Percentiles rank a stretch among this genome's conserved stretches.
Evolutionary conservation across 2,329 filamentous ascomycete species (phyloP).

Genomic region (Laburnicola sp.): DNA sequence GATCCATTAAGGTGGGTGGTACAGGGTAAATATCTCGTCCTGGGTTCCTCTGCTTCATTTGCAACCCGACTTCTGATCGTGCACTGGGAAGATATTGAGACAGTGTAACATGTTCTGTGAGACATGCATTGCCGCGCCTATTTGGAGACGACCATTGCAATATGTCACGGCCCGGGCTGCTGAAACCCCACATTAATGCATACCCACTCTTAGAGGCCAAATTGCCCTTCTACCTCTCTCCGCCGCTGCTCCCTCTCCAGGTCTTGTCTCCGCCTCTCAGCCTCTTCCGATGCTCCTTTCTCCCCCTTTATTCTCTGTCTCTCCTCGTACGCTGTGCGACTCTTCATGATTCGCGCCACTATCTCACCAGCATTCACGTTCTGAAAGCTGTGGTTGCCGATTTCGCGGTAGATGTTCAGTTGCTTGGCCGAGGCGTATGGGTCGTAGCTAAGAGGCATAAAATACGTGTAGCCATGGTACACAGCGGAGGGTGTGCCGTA

Average conservation of each 20-base stretch:
- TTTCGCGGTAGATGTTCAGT: conserved; percentile 81
- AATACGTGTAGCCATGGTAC: conserved; percentile 94
- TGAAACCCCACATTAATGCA: no score
- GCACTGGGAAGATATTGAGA: no score
- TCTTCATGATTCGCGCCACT: conserved; percentile 85
- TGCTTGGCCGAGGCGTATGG: conserved; percentile 75
- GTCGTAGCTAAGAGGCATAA: conserved; percentile 68
- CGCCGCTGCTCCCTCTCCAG: conserved; percentile 40
- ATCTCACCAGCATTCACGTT: conserved; percentile 92
- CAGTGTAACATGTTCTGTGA: no score
- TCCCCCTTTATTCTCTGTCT: conserved; percentile 86
- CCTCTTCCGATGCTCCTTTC: conserved; percentile 75
- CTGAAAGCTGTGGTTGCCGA: conserved; percentile 75
- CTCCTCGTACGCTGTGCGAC: conserved; percentile 85
- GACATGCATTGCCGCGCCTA: no score
- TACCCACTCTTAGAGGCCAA: conserved; percentile 29
- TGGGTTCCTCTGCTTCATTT: no score
- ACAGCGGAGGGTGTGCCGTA: conserved; percentile 72
- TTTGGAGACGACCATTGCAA: no score
- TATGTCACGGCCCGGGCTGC: no score
- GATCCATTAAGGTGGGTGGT: no score
- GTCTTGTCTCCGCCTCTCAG: conserved; percentile 43
- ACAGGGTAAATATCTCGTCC: no score
- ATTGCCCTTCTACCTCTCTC: conserved; percentile 48
- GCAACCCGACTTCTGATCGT: no score